A percentile compares a stretch with the other conserved stretches of the same genome.
phyloP scores from a whole-genome alignment of 495 filamentous ascomycete genomes.

The Penicillium coffeae region DNA sequence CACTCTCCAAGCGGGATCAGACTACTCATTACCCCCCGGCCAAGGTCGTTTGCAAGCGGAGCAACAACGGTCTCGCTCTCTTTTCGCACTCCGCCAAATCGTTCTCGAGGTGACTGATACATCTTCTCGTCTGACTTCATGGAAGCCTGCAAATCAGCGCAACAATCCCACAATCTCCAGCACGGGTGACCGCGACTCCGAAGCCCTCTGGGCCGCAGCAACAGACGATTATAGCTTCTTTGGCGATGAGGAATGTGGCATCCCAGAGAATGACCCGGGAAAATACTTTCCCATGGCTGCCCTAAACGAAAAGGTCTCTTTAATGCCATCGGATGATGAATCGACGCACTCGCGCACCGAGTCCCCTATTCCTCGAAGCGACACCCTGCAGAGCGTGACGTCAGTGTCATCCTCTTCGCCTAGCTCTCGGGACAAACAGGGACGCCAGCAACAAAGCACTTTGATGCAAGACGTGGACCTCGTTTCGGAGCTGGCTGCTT shows the following conservation, averaged over 20 bases:
- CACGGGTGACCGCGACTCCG: slow-evolving; percentile 58
- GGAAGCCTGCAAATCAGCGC: slow-evolving; percentile 36
- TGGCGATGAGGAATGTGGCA: slow-evolving; percentile 55
- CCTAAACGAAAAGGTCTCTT: slow-evolving; percentile 40
- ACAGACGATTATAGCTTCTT: slow-evolving; percentile 64
- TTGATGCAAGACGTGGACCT: slow-evolving; percentile 37
- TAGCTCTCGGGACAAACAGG: not conserved
- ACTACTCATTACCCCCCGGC: slow-evolving; percentile 50
- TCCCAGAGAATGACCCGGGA: slow-evolving; percentile 41
- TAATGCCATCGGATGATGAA: slow-evolving; percentile 34
- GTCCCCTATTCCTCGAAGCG: slow-evolving; percentile 5
- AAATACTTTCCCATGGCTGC: slow-evolving; percentile 44
- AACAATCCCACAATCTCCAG: slow-evolving; percentile 47
- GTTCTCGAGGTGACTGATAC: slow-evolving; percentile 54
- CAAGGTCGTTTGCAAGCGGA: slow-evolving; percentile 35
- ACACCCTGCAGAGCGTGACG: slow-evolving; percentile 4
- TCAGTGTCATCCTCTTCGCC: not conserved
- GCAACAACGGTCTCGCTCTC: slow-evolving; percentile 41
- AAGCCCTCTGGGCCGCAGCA: slow-evolving; percentile 58
- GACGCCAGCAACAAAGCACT: slow-evolving; percentile 2
- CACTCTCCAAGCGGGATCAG: slow-evolving; percentile 47
- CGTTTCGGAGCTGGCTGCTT: slow-evolving; percentile 46
- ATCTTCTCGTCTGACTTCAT: slow-evolving; percentile 22
- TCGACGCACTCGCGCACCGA: slow-evolving; percentile 15
- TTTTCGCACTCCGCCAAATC: slow-evolving; percentile 54